phyloP scores from a whole-genome alignment of 805 yeast species.

The Saturnispora sanitii region DNA sequence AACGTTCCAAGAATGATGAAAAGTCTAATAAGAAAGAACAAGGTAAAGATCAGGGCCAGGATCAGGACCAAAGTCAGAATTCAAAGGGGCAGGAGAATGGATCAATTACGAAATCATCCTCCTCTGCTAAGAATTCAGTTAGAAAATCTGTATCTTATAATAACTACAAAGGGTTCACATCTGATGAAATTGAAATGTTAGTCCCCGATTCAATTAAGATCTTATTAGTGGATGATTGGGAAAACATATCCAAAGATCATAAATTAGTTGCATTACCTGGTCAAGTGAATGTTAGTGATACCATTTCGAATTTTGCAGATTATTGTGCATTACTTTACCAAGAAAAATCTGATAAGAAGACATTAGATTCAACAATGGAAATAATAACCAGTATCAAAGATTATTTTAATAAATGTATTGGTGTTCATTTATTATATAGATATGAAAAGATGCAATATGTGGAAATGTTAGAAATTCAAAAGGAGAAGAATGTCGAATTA shows the following conservation, averaged over 20 bases:
- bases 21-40: conserved; percentile 2
- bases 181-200: conserved; percentile 39
- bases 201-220: conserved; percentile 63
- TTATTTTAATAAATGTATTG: conserved; percentile 68
- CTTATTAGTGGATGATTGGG: conserved; percentile 88
- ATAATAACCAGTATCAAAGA: conserved; percentile 57
- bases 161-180: conserved; percentile 10
- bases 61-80: not conserved
- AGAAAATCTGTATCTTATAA: not conserved
- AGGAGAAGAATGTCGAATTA: conserved; percentile 12
- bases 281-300: conserved; percentile 38
- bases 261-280: conserved; percentile 59
- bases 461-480: conserved; percentile 30
- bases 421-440: conserved; percentile 59
- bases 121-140: not conserved
- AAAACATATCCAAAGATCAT: conserved; percentile 70
- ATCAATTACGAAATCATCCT: too few species aligned
- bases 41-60: not conserved
- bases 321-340: conserved; percentile 30
- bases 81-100: too few species aligned
- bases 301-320: conserved; percentile 41
- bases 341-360: conserved; percentile 36
- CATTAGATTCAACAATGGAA: conserved; percentile 48
- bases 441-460: conserved; percentile 70
- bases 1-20: conserved; percentile 14